Evolutionary conservation across 306 rosid genomes (phyloP).

Genomic region (Malus domestica): DNA sequence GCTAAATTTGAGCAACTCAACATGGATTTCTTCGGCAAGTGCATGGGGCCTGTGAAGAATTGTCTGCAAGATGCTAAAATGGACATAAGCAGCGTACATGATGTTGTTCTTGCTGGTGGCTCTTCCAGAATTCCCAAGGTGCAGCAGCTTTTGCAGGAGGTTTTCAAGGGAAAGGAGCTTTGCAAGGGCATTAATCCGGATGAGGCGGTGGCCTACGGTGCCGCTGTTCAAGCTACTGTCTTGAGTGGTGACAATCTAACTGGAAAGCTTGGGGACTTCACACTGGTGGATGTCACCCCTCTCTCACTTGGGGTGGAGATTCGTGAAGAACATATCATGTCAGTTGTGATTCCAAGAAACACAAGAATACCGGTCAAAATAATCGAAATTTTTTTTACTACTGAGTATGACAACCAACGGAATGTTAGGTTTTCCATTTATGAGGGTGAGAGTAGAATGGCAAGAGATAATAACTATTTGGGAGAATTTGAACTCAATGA

Average conservation of each 20-base stretch:
- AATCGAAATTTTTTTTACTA: no score
- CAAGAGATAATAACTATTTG: neutral
- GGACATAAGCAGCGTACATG: neutral
- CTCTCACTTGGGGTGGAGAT: neutral
- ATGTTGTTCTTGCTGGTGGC: neutral
- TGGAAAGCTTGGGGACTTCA: neutral
- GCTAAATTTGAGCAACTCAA: neutral
- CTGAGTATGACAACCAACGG: no score
- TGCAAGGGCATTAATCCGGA: neutral
- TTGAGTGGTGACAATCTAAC: neutral
- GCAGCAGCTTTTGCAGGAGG: neutral
- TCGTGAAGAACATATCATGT: neutral
- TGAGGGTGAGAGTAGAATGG: neutral
- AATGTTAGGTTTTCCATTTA: rapidly evolving
- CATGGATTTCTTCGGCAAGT: neutral
- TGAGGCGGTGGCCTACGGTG: neutral
- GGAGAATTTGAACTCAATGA: neutral
- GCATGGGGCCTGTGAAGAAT: neutral
- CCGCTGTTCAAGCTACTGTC: neutral
- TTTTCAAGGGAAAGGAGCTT: neutral
- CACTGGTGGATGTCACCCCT: neutral
- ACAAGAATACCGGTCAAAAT: neutral
- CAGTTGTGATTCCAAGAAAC: neutral
- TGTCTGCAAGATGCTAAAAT: neutral
- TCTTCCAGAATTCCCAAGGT: neutral